Base-by-base conservation (phyloP, 257 asterid species). In the Sherardia arvensis region DNA sequence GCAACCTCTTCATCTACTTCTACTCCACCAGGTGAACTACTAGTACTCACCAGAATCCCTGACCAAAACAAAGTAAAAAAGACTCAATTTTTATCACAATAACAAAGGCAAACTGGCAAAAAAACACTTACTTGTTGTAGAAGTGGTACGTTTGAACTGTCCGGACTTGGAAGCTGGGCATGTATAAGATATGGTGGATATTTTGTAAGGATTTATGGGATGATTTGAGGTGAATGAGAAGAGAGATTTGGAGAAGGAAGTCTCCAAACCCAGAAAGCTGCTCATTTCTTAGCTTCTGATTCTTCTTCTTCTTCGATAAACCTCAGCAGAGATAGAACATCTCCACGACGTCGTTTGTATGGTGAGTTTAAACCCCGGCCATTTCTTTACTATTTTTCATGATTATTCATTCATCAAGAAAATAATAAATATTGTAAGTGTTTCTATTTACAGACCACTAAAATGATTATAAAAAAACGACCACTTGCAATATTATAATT, bases 1-100 rank as follows among this genome's bases (percentile, higher is more conserved):
- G 96, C 95, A 76, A 91, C 74, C 77, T 84, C 80, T 70, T 84
- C 81, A 67, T 76, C 66, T 38, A 78, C 85, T 18, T 74, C 76
- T 69, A 69, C 61, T 54, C 80, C 71, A 54, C 76, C 40, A 26
- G 83, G 23, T 26, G 59, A 68, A 61, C 70, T 66, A 70, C 69
- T 78, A 61, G 69, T 66, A 70, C 69, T 78, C 10, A 74, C 66
- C 28, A 53, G 66, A 26, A 72, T 38, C 67, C 78, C 91, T 83
- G 67, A 53, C 54, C 32, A 71, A 65, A 64, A 69, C 49, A 17
- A 66, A 20, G 43, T 21, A 34, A 23, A 36, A 56, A 1, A 34
- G 23, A 29, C 30, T 22, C 40, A 15, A n/a, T n/a, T n/a, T 27
- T 12, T 11, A 7, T 43, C 56, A 21, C 9, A 21, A 22, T n/a